Base-by-base conservation (phyloP, 108 stramenopile species). In the Hondaea fermentalgiana region DNA sequence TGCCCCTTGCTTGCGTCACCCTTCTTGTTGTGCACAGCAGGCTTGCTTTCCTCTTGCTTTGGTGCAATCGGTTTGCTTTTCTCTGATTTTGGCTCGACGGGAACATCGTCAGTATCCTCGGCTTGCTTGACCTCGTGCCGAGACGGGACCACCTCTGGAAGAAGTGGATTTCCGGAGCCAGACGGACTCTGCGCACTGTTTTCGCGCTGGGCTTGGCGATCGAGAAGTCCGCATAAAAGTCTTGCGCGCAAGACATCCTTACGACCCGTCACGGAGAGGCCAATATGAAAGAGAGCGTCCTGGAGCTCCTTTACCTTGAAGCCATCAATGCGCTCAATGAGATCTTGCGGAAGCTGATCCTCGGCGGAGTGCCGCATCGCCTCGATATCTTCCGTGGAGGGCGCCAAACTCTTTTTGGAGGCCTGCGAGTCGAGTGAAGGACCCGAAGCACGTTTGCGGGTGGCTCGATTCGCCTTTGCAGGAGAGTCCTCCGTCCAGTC, bases 401-500 rank as follows among this genome's bases (percentile, higher is more conserved):
- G 76, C 4, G 23, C 76, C 6, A 28, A 14, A 53, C 76, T 83
- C 28, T 83, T 53, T 4, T 53, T 83, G 17, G 76, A 53, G 51
- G 45, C 76, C 25, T 47, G 49, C 0, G 76, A 83, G n/a, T 83
- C 51, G 1, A 83, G 45, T 23, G 51, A 53, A 43, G 76, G 76
- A 17, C 76, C 76, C 49, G 51, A 53, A 2, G 76, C 76, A 3
- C 51, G 45, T 45, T 53, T 53, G n/a, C 51, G 76, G 10, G 23
- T 23, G n/a, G 45, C 49, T 53, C 51, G 6, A 55, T 47, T 6
- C n/a, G n/a, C n/a, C 23, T 83, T 83, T 45, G 76, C 64, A 23
- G 64, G 76, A 6, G 49, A 53, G 76, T 83, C 76, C 49, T 83
- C 76, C 17, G 76, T 83, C 76, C 76, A 83, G 51, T 83, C 76